Evolutionary conservation across 805 yeast genomes (phyloP).

Genomic region (Schizosaccharomyces pombe): DNA sequence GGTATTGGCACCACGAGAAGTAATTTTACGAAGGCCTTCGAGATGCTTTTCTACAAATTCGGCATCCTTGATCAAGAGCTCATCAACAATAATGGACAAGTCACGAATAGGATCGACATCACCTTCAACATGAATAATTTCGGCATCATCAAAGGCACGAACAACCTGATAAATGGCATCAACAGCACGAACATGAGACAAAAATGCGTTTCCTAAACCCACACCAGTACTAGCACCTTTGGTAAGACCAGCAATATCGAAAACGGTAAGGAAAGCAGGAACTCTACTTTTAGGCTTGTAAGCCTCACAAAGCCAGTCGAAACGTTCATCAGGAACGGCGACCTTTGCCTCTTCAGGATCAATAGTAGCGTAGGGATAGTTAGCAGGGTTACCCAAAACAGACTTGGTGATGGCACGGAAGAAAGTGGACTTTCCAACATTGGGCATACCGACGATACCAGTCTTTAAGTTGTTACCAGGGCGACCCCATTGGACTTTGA

Average conservation of each 20-base stretch:
- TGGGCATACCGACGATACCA: constrained; percentile 90
- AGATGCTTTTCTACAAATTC: constrained; percentile 74
- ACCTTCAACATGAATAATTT: constrained; percentile 88
- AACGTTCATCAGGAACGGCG: constrained; percentile 72
- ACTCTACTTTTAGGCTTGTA: constrained; percentile 45
- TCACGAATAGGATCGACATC: constrained; percentile 92
- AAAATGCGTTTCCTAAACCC: constrained; percentile 89
- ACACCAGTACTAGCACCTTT: constrained; percentile 54
- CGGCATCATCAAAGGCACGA: constrained; percentile 92
- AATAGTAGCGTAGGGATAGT: constrained; percentile 92
- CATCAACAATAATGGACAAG: constrained; percentile 72
- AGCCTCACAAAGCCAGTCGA: constrained; percentile 48
- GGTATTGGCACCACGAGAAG: constrained; percentile 71
- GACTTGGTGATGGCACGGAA: constrained; percentile 91
- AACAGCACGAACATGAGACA: constrained; percentile 88
- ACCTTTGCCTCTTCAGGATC: constrained; percentile 97
- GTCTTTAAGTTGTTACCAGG: constrained; percentile 51
- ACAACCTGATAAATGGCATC: constrained; percentile 96
- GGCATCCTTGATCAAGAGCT: constrained; percentile 85
- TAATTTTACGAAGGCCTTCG: constrained; percentile 54
- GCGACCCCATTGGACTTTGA: constrained; percentile 59
- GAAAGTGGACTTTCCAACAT: constrained; percentile 82
- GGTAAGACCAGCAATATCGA: constrained; percentile 94
- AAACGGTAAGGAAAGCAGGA: constrained; percentile 80
- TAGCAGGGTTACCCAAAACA: constrained; percentile 87